phyloP scores from a whole-genome alignment of 2,329 filamentous ascomycete species.

The Fusarium sp. region DNA sequence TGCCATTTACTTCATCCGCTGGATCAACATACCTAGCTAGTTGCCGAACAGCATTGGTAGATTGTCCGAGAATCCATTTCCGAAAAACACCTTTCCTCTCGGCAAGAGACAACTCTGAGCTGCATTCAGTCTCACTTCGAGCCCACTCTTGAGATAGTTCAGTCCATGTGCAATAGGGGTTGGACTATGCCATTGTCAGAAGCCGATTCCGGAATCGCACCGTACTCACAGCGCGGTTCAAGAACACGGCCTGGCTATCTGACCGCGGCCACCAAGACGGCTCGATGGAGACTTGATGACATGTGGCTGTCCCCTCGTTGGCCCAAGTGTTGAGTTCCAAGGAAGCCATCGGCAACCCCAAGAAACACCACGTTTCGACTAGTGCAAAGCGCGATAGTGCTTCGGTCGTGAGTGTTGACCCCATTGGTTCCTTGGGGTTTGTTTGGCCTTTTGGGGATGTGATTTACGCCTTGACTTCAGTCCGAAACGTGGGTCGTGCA shows the following conservation, averaged over 20 bases:
- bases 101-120: no score
- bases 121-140: no score
- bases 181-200: not conserved
- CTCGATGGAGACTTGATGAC: conserved; percentile 22
- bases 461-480: conserved; percentile 24
- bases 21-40: no score
- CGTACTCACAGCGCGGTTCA: not conserved
- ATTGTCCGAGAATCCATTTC: no score
- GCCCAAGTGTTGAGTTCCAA: conserved; percentile 3
- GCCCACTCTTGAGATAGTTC: no score
- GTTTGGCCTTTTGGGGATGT: conserved; percentile 20
- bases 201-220: conserved; percentile 17
- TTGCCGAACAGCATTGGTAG: no score
- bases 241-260: not conserved
- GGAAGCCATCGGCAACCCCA: conserved; percentile 18
- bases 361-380: conserved; percentile 35
- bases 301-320: conserved; percentile 27
- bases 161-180: not conserved
- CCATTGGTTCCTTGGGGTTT: conserved; percentile 14
- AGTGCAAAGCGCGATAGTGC: conserved; percentile 13
- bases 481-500: conserved; percentile 22
- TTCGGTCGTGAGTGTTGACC: not conserved
- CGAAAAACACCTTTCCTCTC: no score
- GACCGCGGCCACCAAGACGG: conserved; percentile 5
- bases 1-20: no score